Conservation (phyloP, 306 rosid genomes). For the Lithocarpus polystachyus region DNA sequence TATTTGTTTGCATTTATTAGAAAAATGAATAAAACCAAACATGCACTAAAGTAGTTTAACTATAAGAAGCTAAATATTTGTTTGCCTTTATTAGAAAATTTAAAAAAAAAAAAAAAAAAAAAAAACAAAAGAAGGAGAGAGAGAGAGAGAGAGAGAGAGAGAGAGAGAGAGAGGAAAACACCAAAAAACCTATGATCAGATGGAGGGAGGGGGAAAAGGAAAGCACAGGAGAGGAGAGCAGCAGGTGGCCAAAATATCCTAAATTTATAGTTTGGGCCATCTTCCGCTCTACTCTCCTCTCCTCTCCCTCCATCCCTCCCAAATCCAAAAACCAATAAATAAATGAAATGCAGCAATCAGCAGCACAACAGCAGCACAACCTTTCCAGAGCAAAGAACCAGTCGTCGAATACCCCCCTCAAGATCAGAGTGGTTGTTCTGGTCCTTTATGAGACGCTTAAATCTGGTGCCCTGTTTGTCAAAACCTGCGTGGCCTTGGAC, state of each 20-base stretch:
- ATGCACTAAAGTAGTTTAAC: neutral
- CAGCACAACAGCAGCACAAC: conserved; percentile 27
- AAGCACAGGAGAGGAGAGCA: too few species aligned
- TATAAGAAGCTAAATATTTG: neutral
- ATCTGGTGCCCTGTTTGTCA: conserved; percentile 98
- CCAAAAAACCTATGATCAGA: too few species aligned
- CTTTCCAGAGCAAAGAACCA: conserved; percentile 96
- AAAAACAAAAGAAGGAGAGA: too few species aligned
- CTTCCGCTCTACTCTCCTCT: too few species aligned
- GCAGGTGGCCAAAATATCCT: too few species aligned
- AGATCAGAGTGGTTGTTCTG: conserved; percentile 65
- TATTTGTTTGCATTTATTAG: too few species aligned
- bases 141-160: too few species aligned
- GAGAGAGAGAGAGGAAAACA: too few species aligned
- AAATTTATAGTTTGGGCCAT: too few species aligned
- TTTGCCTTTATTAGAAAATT: neutral
- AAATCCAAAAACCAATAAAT: neutral
- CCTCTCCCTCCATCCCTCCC: too few species aligned
- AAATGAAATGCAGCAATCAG: neutral
- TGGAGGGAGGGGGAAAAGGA: too few species aligned
- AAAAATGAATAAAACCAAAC: too few species aligned
- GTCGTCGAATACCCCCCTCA: conserved; percentile 90
- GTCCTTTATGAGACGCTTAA: conserved; percentile 94
- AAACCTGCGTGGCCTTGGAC: conserved; percentile 98
- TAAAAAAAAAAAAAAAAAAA: neutral